Percentiles rank a stretch among this genome's conserved stretches.
Conservation (phyloP, 1,284 basidiomycete species). For the Trichosporon inkin region DNA sequence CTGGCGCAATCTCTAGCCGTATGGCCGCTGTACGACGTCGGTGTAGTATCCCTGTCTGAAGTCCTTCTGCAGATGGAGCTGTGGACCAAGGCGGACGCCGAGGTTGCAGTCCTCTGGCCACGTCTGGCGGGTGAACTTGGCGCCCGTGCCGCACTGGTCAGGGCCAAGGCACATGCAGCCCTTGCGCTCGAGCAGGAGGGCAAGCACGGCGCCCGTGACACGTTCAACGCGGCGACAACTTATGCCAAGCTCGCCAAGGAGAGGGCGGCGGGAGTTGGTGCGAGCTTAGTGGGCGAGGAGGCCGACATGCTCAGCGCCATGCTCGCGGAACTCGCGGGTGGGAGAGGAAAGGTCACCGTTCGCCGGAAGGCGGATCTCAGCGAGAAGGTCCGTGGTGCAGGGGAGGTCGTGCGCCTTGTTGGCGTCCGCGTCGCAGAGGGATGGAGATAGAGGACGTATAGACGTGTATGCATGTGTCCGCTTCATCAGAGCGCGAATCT, state of each 20-base stretch:
- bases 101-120: conserved; percentile 23
- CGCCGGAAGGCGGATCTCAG: background rate
- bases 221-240: background rate
- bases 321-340: conserved; percentile 4
- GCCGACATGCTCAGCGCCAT: conserved; percentile 6
- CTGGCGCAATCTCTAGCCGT: conserved; percentile 31
- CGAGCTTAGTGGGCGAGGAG: background rate
- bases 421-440: conserved; percentile 36
- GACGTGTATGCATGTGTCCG: background rate
- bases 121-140: conserved; percentile 24
- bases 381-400: conserved; percentile 26
- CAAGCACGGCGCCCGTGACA: background rate
- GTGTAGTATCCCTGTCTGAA: conserved; percentile 33
- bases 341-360: background rate
- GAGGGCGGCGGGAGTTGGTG: background rate
- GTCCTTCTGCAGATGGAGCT: conserved; percentile 39
- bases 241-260: conserved; percentile 1
- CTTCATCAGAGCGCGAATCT: no score
- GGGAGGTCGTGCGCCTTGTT: conserved; percentile 36
- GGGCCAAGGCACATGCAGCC: conserved; percentile 34
- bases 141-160: conserved; percentile 27
- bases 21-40: conserved; percentile 39
- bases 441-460: conserved; percentile 24
- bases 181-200: conserved; percentile 5
- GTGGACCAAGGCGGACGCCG: conserved; percentile 30